These are phyloP conservation scores for Xylariaceae sp. DNA, from an alignment of 2,329 filamentous ascomycete species.

Conservation along the genomic window DNA sequence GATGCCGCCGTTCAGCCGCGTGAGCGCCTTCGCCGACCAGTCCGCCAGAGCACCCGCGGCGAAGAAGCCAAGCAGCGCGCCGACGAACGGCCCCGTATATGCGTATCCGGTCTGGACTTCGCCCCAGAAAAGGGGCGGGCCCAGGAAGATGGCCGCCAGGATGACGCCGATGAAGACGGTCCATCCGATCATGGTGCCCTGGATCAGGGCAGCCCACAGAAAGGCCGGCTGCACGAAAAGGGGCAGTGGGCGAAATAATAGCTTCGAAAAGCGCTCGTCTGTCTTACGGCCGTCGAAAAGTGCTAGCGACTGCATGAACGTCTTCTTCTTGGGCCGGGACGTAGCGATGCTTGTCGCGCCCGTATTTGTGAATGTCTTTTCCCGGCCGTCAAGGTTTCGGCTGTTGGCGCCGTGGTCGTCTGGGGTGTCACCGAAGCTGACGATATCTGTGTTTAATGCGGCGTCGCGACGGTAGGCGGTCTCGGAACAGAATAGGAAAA, in stretches of 20 bases:
- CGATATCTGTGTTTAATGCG: conserved; percentile 65
- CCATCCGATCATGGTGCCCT: conserved; percentile 91
- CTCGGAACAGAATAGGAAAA: conserved; percentile 80
- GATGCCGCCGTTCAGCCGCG: conserved; percentile 68
- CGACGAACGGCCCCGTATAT: conserved; percentile 81
- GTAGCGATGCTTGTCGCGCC: neutral
- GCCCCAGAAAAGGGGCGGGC: conserved; percentile 75
- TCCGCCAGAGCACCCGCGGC: conserved; percentile 74
- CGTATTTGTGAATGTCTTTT: neutral
- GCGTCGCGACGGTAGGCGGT: conserved; percentile 69
- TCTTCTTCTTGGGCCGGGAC: conserved; percentile 42
- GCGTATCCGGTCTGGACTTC: conserved; percentile 81
- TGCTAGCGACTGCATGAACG: conserved; percentile 57
- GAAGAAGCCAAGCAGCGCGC: conserved; percentile 71
- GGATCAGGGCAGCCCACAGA: conserved; percentile 72
- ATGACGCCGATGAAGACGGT: conserved; percentile 88
- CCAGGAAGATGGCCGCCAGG: conserved; percentile 75
- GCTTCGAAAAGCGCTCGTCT: conserved; percentile 64
- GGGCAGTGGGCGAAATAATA: conserved; percentile 70
- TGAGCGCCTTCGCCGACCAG: conserved; percentile 65
- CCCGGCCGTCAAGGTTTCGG: no score
- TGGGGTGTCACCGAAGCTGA: conserved; percentile 23
- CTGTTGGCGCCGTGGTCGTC: conserved; percentile 3
- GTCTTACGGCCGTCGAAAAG: conserved; percentile 81
- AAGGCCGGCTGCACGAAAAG: conserved; percentile 82